Base-by-base conservation (phyloP, 768 basidiomycete genomes). In the Hypholoma fasciculare region DNA sequence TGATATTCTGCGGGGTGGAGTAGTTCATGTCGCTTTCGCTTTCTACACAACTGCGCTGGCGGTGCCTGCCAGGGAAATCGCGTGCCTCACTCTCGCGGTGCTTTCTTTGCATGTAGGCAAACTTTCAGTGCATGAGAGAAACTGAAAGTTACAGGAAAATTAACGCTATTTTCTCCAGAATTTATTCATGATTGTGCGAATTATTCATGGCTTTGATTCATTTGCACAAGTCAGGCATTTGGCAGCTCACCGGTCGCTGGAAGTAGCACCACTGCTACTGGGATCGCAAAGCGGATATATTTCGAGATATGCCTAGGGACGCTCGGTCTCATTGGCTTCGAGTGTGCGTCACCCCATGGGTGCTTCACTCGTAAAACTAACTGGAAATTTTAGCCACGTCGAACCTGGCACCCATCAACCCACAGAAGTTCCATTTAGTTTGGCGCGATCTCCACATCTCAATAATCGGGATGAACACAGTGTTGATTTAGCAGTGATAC, bases 231-330 rank as follows among this genome's bases (percentile, higher is more conserved):
- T 66, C 65, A 1, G 89, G 89, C 1, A 79, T 71, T 27, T 59
- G 54, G 0, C 80, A 82, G 39, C 70, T 91, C 13, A 68, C 61
- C 38, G 71, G 71, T 16, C 90, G 90, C 64, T 90, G 89, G 88
- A 52, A 68, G 71, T 47, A 48, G 66, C n/a, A 72, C 77, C 3
- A 64, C 61, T 48, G 56, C 73, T 0, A 52, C 60, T 3, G 66
- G 64, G 3, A 67, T 83, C 34, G 67, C 76, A 0, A 75, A 67
- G 20, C 79, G 88, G 42, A 72, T 85, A 7, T 92, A 84, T 67
- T 75, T 85, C 58, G 90, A 90, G 0, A 74, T 88, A 26, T 90
- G 88, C 62, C 73, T 92, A 3, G 83, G 86, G 0, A 86, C 90
- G 76, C 74, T 92, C 1, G 88, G 88, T 0, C 74, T 90, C 37